phyloP scores from a whole-genome alignment of 23 red algal genomes.

The Gracilaria gracilis region DNA sequence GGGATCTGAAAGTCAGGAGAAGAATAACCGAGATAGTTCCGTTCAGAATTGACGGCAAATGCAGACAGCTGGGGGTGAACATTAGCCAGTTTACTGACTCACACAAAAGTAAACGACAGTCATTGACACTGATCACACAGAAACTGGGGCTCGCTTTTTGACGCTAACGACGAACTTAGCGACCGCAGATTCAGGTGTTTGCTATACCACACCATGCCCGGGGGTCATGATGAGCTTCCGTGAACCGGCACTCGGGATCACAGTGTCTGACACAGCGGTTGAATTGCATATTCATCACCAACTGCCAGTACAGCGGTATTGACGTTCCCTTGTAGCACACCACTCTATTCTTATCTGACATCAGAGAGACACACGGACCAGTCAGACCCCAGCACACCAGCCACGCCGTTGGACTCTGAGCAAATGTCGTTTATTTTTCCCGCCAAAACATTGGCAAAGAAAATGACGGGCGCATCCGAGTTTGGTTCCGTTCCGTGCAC shows the following conservation, averaged over 20 bases:
- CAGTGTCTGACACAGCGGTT: slow-evolving; percentile 58
- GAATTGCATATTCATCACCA: slow-evolving; percentile 49
- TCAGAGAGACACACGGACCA: slow-evolving; percentile 79
- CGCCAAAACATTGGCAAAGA: slow-evolving; percentile 85
- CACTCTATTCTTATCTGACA: slow-evolving; percentile 40
- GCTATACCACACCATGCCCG: slow-evolving; percentile 84
- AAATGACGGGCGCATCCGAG: slow-evolving; percentile 69
- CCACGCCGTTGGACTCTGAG: slow-evolving; percentile 21
- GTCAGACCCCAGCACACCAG: slow-evolving; percentile 78
- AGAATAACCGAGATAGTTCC: too few species aligned
- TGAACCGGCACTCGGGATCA: slow-evolving; percentile 51
- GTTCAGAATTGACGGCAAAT: too few species aligned
- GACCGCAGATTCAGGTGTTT: slow-evolving; percentile 85
- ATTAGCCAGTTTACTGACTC: slow-evolving; percentile 4
- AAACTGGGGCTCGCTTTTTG: slow-evolving; percentile 13
- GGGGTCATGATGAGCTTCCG: slow-evolving; percentile 78
- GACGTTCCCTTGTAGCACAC: slow-evolving; percentile 90
- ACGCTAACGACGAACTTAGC: slow-evolving; percentile 71
- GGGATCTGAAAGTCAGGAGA: neutral
- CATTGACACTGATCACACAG: neutral
- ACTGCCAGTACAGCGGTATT: slow-evolving; percentile 72
- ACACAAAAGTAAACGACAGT: neutral
- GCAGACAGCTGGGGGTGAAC: too few species aligned
- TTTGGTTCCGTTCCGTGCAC: too few species aligned
- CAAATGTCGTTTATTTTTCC: slow-evolving; percentile 71